phyloP scores from a whole-genome alignment of 345 rosid species.

The Carallia pectinifolia region DNA sequence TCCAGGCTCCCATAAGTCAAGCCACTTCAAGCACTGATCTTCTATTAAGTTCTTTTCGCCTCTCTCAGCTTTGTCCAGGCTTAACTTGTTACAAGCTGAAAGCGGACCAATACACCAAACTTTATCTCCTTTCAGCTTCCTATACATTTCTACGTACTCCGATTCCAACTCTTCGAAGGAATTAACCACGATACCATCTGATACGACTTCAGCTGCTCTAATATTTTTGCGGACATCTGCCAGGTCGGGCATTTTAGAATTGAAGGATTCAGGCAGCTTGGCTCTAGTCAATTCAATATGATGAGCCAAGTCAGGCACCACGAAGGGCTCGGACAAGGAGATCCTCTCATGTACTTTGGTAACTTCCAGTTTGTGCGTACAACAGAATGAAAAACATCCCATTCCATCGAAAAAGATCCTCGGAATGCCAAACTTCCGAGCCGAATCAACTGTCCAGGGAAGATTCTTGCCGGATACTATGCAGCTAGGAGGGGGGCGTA shows the following conservation, averaged over 20 bases:
- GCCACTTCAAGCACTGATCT: constrained; percentile 45
- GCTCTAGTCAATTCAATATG: constrained; percentile 30
- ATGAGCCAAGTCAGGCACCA: constrained; percentile 42
- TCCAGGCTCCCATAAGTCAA: constrained; percentile 27
- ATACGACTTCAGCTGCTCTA: constrained; percentile 18
- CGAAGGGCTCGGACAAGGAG: constrained; percentile 30
- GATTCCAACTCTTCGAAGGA: constrained; percentile 46
- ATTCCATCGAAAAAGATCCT: constrained; percentile 43
- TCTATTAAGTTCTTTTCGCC: constrained; percentile 27
- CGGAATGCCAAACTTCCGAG: constrained; percentile 33
- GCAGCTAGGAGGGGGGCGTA: constrained; percentile 40
- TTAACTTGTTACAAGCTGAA: constrained; percentile 29
- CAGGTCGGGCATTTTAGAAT: not conserved
- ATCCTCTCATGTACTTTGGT: constrained; percentile 25
- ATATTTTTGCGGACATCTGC: constrained; percentile 12
- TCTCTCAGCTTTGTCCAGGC: constrained; percentile 35
- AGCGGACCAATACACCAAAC: constrained; percentile 58
- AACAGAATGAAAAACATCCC: constrained; percentile 33
- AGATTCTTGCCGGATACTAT: constrained; percentile 38
- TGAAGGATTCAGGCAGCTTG: constrained; percentile 25
- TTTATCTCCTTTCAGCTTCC: constrained; percentile 27
- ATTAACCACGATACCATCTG: constrained; percentile 42
- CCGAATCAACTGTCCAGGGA: constrained; percentile 38
- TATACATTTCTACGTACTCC: constrained; percentile 33
- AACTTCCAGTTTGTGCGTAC: constrained; percentile 22